phyloP scores from a whole-genome alignment of 176 grass and related monocot genomes.

The Aegilops sharonensis region DNA sequence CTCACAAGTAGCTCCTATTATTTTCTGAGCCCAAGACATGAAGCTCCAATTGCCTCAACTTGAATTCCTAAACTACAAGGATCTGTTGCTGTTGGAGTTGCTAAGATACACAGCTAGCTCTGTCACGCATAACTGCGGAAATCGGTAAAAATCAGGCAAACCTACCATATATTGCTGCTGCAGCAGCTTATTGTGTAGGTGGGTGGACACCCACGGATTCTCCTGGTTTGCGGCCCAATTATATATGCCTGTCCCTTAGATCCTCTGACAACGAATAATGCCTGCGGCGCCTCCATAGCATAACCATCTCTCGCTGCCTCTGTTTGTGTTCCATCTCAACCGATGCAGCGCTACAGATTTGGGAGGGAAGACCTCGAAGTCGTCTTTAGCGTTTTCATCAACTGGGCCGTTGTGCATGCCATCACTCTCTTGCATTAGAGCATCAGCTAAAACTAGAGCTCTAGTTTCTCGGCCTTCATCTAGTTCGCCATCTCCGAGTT shows the following conservation, averaged over 20 bases:
- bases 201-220: not conserved
- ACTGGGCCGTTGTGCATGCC: constrained; percentile 16
- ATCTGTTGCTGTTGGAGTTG: not conserved
- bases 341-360: constrained; percentile 77
- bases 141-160: not conserved
- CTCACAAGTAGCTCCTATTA: not conserved
- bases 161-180: constrained; percentile 2
- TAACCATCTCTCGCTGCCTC: constrained; percentile 87
- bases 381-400: constrained; percentile 40
- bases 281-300: constrained; percentile 90
- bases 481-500: constrained; percentile 5
- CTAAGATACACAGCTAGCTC: not conserved
- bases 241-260: constrained; percentile 24
- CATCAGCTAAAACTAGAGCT: constrained; percentile 17
- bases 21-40: not conserved
- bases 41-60: not conserved
- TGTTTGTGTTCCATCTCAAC: constrained; percentile 90
- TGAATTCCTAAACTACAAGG: not conserved
- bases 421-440: constrained; percentile 24
- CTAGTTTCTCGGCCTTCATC: constrained; percentile 24
- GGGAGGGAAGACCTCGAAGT: constrained; percentile 42
- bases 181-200: constrained; percentile 11
- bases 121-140: not conserved
- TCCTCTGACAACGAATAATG: constrained; percentile 80
- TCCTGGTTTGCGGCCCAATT: not conserved